These are phyloP conservation scores for Rhynchospora tenuis DNA, from an alignment of 176 grass and related monocot species.

Conservation along the genomic window DNA sequence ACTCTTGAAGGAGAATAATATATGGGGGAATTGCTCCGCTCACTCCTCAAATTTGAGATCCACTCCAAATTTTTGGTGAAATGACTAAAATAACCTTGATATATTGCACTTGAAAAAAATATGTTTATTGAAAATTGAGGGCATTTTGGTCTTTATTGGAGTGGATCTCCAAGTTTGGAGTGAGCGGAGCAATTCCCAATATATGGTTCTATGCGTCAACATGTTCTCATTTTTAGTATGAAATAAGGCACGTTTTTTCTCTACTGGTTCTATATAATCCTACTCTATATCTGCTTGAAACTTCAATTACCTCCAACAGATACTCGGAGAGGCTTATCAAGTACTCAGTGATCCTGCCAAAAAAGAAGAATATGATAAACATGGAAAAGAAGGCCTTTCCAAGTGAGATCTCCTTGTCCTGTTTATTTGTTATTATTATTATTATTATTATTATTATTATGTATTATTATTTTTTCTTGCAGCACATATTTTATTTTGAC, in stretches of 20 bases:
- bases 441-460: background rate
- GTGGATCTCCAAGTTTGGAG: too few species aligned
- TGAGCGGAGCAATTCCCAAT: too few species aligned
- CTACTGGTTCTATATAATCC: background rate
- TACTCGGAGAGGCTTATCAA: slow-evolving; percentile 95
- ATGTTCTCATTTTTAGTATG: background rate
- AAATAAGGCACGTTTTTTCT: background rate
- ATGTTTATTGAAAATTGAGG: too few species aligned
- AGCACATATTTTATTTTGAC: background rate
- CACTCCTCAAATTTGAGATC: too few species aligned
- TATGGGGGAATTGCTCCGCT: too few species aligned
- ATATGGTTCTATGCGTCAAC: background rate
- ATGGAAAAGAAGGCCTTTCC: slow-evolving; percentile 74
- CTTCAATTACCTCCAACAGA: slow-evolving; percentile 27
- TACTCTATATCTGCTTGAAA: background rate
- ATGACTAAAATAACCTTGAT: too few species aligned
- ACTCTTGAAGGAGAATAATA: background rate
- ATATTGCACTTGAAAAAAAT: too few species aligned
- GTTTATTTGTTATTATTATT: background rate
- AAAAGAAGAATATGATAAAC: slow-evolving; percentile 70
- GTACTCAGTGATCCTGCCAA: slow-evolving; percentile 73
- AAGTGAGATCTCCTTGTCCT: slow-evolving; percentile 41
- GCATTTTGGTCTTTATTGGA: too few species aligned
- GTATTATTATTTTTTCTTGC: background rate
- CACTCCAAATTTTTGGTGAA: too few species aligned